Percentiles rank a stretch among this genome's conserved stretches.
Evolutionary conservation across 768 basidiomycete species (phyloP).

Genomic region (Cubamyces lactineus): DNA sequence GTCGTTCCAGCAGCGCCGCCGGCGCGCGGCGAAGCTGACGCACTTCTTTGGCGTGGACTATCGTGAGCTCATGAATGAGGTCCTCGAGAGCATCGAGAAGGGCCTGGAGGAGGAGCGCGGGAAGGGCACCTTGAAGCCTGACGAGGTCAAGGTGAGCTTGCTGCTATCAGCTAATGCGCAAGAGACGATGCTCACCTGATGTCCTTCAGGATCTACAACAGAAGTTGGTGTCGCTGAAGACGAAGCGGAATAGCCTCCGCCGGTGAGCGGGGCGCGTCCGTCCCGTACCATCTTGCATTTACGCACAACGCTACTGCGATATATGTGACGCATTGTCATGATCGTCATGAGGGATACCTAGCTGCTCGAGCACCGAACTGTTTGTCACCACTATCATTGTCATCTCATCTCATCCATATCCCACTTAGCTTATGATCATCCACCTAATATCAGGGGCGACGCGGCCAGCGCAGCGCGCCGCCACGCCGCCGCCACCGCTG

Average conservation of each 20-base stretch:
- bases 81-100: conserved; percentile 81
- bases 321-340: conserved; percentile 7
- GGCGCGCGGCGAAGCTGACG: conserved; percentile 80
- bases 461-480: conserved; percentile 21
- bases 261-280: conserved; percentile 15
- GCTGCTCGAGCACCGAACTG: conserved; percentile 6
- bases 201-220: conserved; percentile 42
- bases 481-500: conserved; percentile 1
- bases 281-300: not conserved
- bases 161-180: not conserved
- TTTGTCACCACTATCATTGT: conserved; percentile 3
- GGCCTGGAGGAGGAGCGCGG: conserved; percentile 70
- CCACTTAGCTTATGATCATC: conserved; percentile 7
- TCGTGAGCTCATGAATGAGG: conserved; percentile 72
- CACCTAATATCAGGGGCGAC: conserved; percentile 5
- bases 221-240: conserved; percentile 56
- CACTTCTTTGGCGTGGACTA: conserved; percentile 90
- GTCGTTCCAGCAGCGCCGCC: conserved; percentile 71
- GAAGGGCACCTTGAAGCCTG: conserved; percentile 63
- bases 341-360: conserved; percentile 6
- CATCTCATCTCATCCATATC: not conserved
- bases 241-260: conserved; percentile 46
- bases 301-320: conserved; percentile 10
- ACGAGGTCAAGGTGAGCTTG: conserved; percentile 68
- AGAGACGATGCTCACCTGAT: conserved; percentile 6